These are phyloP conservation scores for Byssothecium circinans DNA, from an alignment of 2,329 filamentous ascomycete genomes.

Conservation along the genomic window DNA sequence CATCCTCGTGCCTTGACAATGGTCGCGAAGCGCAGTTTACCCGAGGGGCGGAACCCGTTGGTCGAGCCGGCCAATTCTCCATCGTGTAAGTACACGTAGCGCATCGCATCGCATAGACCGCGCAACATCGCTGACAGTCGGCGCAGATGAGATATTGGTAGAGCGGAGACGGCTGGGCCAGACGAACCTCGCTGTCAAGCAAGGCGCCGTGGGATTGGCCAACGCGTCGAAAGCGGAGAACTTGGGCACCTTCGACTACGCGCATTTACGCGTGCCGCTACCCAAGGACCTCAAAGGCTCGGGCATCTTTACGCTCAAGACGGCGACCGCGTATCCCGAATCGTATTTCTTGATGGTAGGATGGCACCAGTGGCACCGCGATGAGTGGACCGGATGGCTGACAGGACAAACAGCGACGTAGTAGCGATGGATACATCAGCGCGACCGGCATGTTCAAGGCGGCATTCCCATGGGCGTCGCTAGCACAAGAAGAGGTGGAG, in stretches of 20 bases:
- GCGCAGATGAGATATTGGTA: slow-evolving; percentile 62
- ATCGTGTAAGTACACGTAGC: slow-evolving; percentile 56
- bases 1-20: slow-evolving; percentile 26
- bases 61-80: slow-evolving; percentile 65
- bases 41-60: slow-evolving; percentile 65
- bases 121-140: slow-evolving; percentile 29
- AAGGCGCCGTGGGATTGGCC: slow-evolving; percentile 69
- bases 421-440: slow-evolving; percentile 80
- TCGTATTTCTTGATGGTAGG: slow-evolving; percentile 93
- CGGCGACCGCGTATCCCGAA: slow-evolving; percentile 66
- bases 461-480: slow-evolving; percentile 76
- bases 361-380: slow-evolving; percentile 5
- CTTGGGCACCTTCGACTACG: slow-evolving; percentile 89
- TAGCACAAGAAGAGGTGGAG: slow-evolving; percentile 72
- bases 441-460: slow-evolving; percentile 93
- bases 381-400: slow-evolving; percentile 24
- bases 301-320: slow-evolving; percentile 81
- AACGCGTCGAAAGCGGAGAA: slow-evolving; percentile 73
- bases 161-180: slow-evolving; percentile 85
- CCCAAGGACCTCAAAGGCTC: slow-evolving; percentile 85
- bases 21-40: slow-evolving; percentile 54
- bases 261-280: slow-evolving; percentile 87
- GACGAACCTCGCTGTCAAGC: slow-evolving; percentile 84
- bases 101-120: slow-evolving; percentile 25
- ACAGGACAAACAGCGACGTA: slow-evolving; percentile 63